These are phyloP conservation scores for Colletotrichum cuscutae DNA, from an alignment of 2,329 filamentous ascomycete species.

Conservation along the genomic window DNA sequence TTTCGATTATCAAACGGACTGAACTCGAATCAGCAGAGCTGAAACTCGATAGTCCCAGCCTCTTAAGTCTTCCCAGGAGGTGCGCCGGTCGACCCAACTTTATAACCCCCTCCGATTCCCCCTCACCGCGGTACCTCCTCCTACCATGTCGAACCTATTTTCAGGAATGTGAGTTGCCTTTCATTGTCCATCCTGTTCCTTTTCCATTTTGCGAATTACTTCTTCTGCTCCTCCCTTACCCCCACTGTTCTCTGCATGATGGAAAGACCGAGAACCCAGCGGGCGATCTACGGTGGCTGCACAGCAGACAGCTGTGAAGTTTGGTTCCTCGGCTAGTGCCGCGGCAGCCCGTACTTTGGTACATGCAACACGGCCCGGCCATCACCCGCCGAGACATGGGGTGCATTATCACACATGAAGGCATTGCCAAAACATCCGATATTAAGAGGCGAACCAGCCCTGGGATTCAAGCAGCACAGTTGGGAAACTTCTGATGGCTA, in stretches of 20 bases:
- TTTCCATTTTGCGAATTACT: conserved; percentile 16
- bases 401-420: conserved; percentile 24
- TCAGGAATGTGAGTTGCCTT: conserved; percentile 67
- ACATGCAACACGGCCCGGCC: conserved; percentile 22
- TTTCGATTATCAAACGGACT: conserved; percentile 32
- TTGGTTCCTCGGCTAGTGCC: conserved; percentile 30
- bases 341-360: conserved; percentile 21
- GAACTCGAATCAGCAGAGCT: conserved; percentile 24
- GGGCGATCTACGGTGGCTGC: conserved; percentile 11
- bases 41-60: conserved; percentile 25
- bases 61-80: conserved; percentile 25
- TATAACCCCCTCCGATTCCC: conserved; percentile 38
- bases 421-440: neutral
- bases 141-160: conserved; percentile 69
- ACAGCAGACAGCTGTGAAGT: conserved; percentile 33
- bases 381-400: conserved; percentile 29
- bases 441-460: neutral
- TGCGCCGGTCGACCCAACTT: conserved; percentile 22
- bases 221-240: neutral
- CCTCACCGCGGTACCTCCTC: conserved; percentile 32
- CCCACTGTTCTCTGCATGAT: neutral
- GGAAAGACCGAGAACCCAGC: neutral
- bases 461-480: neutral
- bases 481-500: neutral
- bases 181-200: conserved; percentile 29